phyloP scores from a whole-genome alignment of 805 yeast species.

The Kurtzmaniella fragi region DNA sequence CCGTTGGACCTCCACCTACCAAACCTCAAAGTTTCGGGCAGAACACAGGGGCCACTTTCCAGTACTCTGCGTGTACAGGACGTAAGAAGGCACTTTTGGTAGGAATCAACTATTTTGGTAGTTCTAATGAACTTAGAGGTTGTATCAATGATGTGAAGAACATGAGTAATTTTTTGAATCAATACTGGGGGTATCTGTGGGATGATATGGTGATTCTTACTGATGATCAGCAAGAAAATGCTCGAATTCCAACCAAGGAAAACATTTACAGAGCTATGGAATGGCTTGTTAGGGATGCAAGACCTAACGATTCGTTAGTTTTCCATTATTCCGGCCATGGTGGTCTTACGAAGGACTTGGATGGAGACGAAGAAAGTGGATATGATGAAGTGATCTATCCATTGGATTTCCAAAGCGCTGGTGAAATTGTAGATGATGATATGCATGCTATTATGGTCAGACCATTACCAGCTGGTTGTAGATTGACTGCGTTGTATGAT shows the following conservation, averaged over 20 bases:
- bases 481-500: constrained; percentile 34
- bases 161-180: constrained; percentile 27
- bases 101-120: constrained; percentile 31
- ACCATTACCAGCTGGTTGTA: constrained; percentile 31
- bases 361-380: constrained; percentile 36
- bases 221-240: constrained; percentile 28
- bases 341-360: constrained; percentile 28
- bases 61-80: constrained; percentile 34
- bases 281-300: constrained; percentile 34
- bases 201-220: constrained; percentile 36
- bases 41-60: constrained; percentile 30
- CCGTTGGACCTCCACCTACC: constrained; percentile 19
- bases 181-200: constrained; percentile 25
- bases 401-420: constrained; percentile 26
- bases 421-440: constrained; percentile 32
- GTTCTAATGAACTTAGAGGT: constrained; percentile 26
- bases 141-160: constrained; percentile 37
- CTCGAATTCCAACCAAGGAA: constrained; percentile 28
- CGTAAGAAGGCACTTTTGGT: constrained; percentile 31
- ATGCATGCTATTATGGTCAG: constrained; percentile 37
- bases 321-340: constrained; percentile 40
- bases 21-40: constrained; percentile 34
- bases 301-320: constrained; percentile 34
- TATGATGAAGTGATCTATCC: constrained; percentile 35
- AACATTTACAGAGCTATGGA: constrained; percentile 35